phyloP scores from a whole-genome alignment of 306 rosid genomes.

The Inga leiocalycina region DNA sequence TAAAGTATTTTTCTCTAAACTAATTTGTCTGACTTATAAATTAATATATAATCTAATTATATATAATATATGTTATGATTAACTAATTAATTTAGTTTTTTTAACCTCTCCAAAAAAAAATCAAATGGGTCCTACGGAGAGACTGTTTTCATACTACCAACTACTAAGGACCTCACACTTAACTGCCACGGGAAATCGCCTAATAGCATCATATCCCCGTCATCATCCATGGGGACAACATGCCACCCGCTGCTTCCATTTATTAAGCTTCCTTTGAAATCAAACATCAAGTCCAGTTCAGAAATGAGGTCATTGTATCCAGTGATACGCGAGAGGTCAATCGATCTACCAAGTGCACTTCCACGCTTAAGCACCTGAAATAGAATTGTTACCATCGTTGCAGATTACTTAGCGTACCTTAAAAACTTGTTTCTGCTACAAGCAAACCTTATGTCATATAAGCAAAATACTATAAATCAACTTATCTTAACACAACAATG shows the following conservation, averaged over 20 bases:
- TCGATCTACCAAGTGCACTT: constrained; percentile 64
- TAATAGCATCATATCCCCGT: constrained; percentile 47
- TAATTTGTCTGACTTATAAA: too few species aligned
- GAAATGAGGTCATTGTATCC: constrained; percentile 55
- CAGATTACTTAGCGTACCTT: constrained; percentile 19
- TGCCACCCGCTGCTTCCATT: constrained; percentile 64
- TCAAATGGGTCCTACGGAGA: too few species aligned
- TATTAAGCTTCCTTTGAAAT: constrained; percentile 58
- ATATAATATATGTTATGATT: too few species aligned
- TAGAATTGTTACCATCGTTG: constrained; percentile 11
- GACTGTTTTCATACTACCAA: background rate
- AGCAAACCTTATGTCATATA: background rate
- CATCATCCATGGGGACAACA: constrained; percentile 54
- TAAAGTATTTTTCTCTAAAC: too few species aligned
- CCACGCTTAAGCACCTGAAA: constrained; percentile 71
- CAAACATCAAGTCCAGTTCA: constrained; percentile 66
- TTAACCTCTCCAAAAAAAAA: too few species aligned
- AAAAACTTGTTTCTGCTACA: constrained; percentile 8
- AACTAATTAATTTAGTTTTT: too few species aligned
- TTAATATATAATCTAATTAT: too few species aligned
- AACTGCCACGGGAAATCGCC: constrained; percentile 69
- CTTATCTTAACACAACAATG: constrained; percentile 6
- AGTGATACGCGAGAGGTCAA: constrained; percentile 49
- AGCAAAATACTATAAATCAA: constrained; percentile 12
- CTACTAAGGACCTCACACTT: constrained; percentile 30